Conservation (phyloP, 1,139 yeast genomes). For the Yamadazyma buinensis region DNA sequence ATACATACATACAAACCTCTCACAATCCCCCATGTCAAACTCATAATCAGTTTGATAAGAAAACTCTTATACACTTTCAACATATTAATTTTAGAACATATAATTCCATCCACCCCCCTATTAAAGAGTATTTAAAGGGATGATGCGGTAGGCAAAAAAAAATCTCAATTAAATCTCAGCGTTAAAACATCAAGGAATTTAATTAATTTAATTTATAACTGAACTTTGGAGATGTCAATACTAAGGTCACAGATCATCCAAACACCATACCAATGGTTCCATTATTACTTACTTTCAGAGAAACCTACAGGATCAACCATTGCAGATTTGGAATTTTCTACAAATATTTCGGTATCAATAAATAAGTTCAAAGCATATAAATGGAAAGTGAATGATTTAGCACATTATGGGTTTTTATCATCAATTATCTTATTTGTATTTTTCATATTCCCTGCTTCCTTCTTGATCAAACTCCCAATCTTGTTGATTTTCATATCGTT, state of each 20-base stretch:
- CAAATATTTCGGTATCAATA: constrained; percentile 50
- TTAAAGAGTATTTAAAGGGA: too few relatives aligned
- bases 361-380: constrained; percentile 44
- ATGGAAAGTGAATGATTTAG: constrained; percentile 42
- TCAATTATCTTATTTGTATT: constrained; percentile 50
- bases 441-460: constrained; percentile 49
- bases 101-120: too few relatives aligned
- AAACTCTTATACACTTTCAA: too few relatives aligned
- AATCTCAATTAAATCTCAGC: too few relatives aligned
- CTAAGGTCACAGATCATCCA: constrained; percentile 34
- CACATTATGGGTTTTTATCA: constrained; percentile 51
- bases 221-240: constrained; percentile 17
- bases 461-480: constrained; percentile 43
- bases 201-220: not conserved
- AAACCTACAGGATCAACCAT: constrained; percentile 52
- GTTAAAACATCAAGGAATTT: too few relatives aligned
- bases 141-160: too few relatives aligned
- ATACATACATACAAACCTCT: too few relatives aligned
- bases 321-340: constrained; percentile 57
- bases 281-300: constrained; percentile 55
- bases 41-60: too few relatives aligned
- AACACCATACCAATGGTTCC: constrained; percentile 43
- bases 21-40: too few relatives aligned
- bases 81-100: too few relatives aligned
- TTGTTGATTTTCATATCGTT: constrained; percentile 32